A percentile compares a stretch with the other conserved stretches of the same genome.
phyloP scores from a whole-genome alignment of 2,329 filamentous ascomycete species.

The Diaporthe amygdali region DNA sequence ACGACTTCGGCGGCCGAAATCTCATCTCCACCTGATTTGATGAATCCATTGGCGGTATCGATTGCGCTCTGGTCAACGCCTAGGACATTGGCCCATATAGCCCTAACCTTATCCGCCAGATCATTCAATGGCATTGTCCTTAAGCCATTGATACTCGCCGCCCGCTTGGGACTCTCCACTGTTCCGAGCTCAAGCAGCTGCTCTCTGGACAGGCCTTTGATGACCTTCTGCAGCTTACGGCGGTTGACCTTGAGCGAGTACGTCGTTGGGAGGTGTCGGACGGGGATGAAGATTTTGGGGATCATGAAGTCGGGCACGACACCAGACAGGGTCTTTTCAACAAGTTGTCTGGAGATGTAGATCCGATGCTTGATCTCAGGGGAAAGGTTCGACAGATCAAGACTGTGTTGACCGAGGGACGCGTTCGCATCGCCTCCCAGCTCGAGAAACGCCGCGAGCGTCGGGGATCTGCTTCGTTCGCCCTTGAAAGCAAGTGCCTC shows the following conservation, averaged over 20 bases:
- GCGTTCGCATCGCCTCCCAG: slow-evolving; percentile 41
- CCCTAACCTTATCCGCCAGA: slow-evolving; percentile 52
- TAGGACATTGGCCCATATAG: slow-evolving; percentile 53
- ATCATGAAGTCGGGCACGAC: slow-evolving; percentile 46
- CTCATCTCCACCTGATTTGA: slow-evolving; percentile 52
- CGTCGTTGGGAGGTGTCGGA: slow-evolving; percentile 54
- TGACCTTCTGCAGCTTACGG: slow-evolving; percentile 50
- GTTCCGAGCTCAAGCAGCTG: slow-evolving; percentile 49
- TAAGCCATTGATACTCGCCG: slow-evolving; percentile 38
- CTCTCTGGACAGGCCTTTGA: slow-evolving; percentile 45
- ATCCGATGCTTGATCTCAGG: slow-evolving; percentile 47
- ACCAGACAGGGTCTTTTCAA: slow-evolving; percentile 46
- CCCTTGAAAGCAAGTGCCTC: slow-evolving; percentile 50
- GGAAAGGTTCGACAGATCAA: slow-evolving; percentile 41
- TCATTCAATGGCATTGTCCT: slow-evolving; percentile 55
- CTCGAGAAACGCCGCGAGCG: slow-evolving; percentile 56
- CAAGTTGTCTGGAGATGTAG: slow-evolving; percentile 48
- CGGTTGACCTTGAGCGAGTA: slow-evolving; percentile 57
- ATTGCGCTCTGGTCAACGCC: slow-evolving; percentile 45
- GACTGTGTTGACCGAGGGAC: slow-evolving; percentile 43
- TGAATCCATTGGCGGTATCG: slow-evolving; percentile 48
- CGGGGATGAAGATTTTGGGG: slow-evolving; percentile 54
- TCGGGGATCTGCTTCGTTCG: slow-evolving; percentile 41
- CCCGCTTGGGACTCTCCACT: slow-evolving; percentile 42
- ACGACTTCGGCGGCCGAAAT: slow-evolving; percentile 51